Evolutionary conservation across 352 stramenopile genomes (phyloP).

Genomic region (Globisporangium uncinulatum): DNA sequence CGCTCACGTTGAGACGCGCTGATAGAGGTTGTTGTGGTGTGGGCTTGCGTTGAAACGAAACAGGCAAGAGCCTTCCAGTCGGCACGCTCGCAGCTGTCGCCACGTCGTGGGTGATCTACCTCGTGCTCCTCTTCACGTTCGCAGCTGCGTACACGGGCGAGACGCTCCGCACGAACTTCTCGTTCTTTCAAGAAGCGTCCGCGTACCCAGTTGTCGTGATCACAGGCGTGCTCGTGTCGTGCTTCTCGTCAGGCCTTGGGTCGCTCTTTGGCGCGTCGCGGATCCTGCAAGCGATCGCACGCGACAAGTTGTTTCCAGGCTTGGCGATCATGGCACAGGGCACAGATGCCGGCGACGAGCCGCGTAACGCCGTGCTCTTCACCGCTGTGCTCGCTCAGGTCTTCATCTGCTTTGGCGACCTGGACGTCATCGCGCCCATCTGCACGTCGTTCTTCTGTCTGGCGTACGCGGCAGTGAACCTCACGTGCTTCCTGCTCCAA

Average conservation of each 20-base stretch:
- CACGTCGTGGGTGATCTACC: slow-evolving; percentile 60
- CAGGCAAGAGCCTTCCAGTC: slow-evolving; percentile 54
- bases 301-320: slow-evolving; percentile 59
- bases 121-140: slow-evolving; percentile 69
- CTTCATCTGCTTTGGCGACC: slow-evolving; percentile 69
- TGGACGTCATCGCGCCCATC: slow-evolving; percentile 72
- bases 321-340: slow-evolving; percentile 44
- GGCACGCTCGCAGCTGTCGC: slow-evolving; percentile 59
- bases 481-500: slow-evolving; percentile 71
- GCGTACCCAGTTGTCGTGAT: slow-evolving; percentile 51
- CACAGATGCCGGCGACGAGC: slow-evolving; percentile 57
- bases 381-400: slow-evolving; percentile 50
- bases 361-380: slow-evolving; percentile 60
- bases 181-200: slow-evolving; percentile 71
- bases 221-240: slow-evolving; percentile 55
- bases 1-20: no score
- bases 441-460: slow-evolving; percentile 83
- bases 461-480: slow-evolving; percentile 65
- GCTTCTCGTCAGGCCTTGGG: slow-evolving; percentile 63
- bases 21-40: background rate
- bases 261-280: slow-evolving; percentile 64
- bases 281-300: slow-evolving; percentile 69
- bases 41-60: background rate
- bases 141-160: slow-evolving; percentile 41
- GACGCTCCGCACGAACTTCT: slow-evolving; percentile 64